Evolutionary conservation across 2,329 filamentous ascomycete species (phyloP).

Genomic region (Chaetoscypha palmicola): DNA sequence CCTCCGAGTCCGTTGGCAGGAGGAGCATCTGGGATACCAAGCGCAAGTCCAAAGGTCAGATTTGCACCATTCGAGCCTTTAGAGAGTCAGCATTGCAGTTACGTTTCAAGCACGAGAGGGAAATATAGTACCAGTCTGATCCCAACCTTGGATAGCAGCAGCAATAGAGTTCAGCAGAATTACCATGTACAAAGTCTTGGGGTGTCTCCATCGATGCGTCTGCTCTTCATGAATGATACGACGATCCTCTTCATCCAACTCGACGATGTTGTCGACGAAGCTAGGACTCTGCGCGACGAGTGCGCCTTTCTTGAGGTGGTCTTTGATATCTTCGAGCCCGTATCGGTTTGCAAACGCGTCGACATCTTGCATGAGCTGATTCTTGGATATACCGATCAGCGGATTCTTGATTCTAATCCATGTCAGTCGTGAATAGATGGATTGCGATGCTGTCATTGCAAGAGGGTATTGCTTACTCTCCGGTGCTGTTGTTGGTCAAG

Average conservation of each 20-base stretch:
- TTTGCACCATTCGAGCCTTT: slow-evolving; percentile 37
- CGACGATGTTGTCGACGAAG: slow-evolving; percentile 16
- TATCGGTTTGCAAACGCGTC: slow-evolving; percentile 53
- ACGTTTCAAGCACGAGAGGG: background rate
- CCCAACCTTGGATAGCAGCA: slow-evolving; percentile 57
- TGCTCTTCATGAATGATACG: slow-evolving; percentile 43
- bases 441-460: background rate
- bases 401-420: slow-evolving; percentile 44
- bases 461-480: slow-evolving; percentile 18
- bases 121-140: slow-evolving; percentile 39
- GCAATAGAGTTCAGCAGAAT: slow-evolving; percentile 62
- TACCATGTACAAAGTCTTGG: slow-evolving; percentile 55
- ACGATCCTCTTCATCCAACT: slow-evolving; percentile 30
- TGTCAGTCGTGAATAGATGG: slow-evolving; percentile 4
- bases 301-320: slow-evolving; percentile 26
- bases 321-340: slow-evolving; percentile 39
- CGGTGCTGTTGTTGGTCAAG: slow-evolving; percentile 21
- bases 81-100: background rate
- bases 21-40: slow-evolving; percentile 30
- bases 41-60: slow-evolving; percentile 32
- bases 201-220: slow-evolving; percentile 60
- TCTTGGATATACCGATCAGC: slow-evolving; percentile 46
- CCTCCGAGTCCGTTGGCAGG: slow-evolving; percentile 1
- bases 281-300: slow-evolving; percentile 35
- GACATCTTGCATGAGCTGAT: slow-evolving; percentile 45